phyloP scores from a whole-genome alignment of 192 early-diverging fungal genomes.

The Diversispora epigaea region DNA sequence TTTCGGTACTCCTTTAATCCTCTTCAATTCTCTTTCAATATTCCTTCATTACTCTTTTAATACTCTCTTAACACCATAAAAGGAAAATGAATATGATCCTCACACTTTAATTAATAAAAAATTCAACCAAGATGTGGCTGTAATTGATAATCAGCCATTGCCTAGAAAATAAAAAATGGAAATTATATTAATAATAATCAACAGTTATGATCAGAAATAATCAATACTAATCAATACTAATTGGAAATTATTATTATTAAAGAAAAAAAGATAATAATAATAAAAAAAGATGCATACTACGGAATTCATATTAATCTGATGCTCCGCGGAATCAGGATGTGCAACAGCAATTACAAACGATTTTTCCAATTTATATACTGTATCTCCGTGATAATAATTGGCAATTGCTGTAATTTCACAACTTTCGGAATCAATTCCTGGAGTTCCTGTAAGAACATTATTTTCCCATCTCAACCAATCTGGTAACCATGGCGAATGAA shows the following conservation, averaged over 20 bases:
- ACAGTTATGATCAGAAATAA: no score
- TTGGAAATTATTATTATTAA: no score
- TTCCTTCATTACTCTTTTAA: no score
- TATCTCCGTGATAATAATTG: constrained; percentile 62
- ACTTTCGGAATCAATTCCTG: constrained; percentile 53
- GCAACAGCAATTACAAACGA: constrained; percentile 43
- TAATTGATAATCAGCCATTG: constrained; percentile 33
- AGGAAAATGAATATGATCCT: no score
- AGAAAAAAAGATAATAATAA: neutral
- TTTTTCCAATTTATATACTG: constrained; percentile 46
- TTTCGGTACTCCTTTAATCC: no score
- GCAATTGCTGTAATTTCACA: constrained; percentile 65
- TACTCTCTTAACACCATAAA: no score
- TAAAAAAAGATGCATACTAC: constrained; percentile 12
- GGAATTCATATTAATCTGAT: constrained; percentile 37
- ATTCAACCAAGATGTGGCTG: constrained; percentile 19
- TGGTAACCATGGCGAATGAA: constrained; percentile 69
- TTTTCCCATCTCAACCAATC: constrained; percentile 74
- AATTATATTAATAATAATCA: neutral
- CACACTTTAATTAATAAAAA: neutral
- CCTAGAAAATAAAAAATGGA: constrained; percentile 4
- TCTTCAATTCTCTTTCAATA: no score
- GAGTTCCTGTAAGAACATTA: constrained; percentile 65
- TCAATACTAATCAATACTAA: no score
- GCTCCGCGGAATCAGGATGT: constrained; percentile 38